Evolutionary conservation across 768 basidiomycete genomes (phyloP), one percentile per base, ranked within the genome.

Genomic region (Suillus cothurnatus): DNA sequence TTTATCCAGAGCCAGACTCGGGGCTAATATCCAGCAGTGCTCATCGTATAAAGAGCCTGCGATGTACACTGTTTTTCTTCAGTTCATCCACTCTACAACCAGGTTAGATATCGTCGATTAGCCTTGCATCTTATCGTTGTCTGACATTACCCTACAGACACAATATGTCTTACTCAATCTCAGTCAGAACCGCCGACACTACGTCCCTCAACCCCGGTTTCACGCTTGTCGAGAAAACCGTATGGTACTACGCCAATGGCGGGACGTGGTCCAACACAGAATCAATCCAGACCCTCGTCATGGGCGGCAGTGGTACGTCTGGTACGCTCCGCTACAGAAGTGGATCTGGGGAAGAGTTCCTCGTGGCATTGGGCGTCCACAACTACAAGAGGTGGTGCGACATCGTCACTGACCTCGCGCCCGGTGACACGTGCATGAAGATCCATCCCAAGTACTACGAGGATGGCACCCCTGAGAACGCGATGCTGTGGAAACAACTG

Each of bases 341-440:
- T 9, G 72, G 72, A 55, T 67, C 58, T 4, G 74, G 72, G 62
- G 79, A 80, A 56, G 63, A 58, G 21, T 76, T 79, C 73, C 61
- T 79, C 34, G 67, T 78, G 66, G 71, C 73, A 19, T 47, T 81
- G 31, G 81, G 82, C 1, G 72, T 81, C 28, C 76, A 82, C 73
- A 77, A 79, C 72, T 74, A 77, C 72, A 75, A 73, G 66, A 70
- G 77, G 11, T 82, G 81, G 81, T 71, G 74, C 69, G 81, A 82
- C 66, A 72, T 80, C 49, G 71, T 81, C 62, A 71, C 80, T 6
- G 72, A 77, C 62, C 71, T 81, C 38, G n/a, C 58, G 2, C 23
- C 63, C 17, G 64, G 61, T 21, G 58, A 75, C 43, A 79, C 76
- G 9, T 72, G 64, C 14, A 61, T 71, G 7, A 58, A 67, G 15